phyloP scores from a whole-genome alignment of 768 basidiomycete genomes.

The Lactifluus pinguis region DNA sequence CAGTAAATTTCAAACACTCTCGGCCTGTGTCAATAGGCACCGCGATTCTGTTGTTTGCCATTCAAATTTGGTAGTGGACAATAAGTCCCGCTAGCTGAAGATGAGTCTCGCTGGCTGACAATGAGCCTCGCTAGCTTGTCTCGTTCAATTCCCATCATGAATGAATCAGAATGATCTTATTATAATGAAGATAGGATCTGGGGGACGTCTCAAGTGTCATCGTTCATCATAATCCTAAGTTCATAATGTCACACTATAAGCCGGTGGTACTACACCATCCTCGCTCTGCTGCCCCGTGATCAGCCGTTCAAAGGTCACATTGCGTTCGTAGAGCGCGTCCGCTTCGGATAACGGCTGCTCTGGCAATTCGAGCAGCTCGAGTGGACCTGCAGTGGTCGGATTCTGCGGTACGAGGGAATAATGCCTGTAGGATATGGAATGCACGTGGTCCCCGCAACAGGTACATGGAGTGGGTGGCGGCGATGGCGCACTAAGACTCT shows the following conservation, averaged over 20 bases:
- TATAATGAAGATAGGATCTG: neutral
- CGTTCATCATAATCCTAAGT: neutral
- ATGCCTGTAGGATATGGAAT: neutral
- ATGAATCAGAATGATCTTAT: neutral
- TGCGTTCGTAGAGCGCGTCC: conserved; percentile 36
- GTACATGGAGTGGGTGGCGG: neutral
- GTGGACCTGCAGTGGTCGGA: neutral
- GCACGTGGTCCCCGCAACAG: neutral
- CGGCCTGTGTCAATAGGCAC: too few species aligned
- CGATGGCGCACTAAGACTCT: neutral
- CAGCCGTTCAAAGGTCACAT: conserved; percentile 54
- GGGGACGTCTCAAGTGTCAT: neutral
- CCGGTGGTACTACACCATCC: conserved; percentile 75
- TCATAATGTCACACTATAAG: conserved; percentile 36
- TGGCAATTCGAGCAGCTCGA: neutral
- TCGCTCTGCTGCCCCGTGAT: conserved; percentile 78
- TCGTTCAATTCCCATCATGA: neutral
- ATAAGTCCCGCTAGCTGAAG: too few species aligned
- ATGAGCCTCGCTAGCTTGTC: neutral
- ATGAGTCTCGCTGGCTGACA: too few species aligned
- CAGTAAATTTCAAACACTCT: too few species aligned
- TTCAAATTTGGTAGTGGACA: too few species aligned
- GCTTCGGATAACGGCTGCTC: conserved; percentile 19
- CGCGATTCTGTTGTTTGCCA: too few species aligned
- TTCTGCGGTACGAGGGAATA: neutral